Conservation (phyloP, 179 eudicot species). For the Corrigiola litoralis region DNA sequence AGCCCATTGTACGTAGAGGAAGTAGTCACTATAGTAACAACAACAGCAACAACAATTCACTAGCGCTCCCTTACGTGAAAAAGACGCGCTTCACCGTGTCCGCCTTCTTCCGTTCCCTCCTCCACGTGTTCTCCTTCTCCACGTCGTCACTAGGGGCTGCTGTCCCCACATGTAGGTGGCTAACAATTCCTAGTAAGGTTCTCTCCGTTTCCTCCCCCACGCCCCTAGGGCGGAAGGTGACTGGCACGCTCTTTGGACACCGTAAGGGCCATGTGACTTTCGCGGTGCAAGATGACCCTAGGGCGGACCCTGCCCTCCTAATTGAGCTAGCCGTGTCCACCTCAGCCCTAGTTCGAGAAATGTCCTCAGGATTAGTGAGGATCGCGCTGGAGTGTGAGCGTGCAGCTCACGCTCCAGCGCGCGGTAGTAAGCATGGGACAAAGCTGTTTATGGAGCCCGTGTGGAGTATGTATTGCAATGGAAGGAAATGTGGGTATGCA, state of each 20-base stretch:
- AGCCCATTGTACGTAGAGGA: neutral
- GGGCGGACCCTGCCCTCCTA: constrained; percentile 48
- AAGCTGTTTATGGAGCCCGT: constrained; percentile 47
- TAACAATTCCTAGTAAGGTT: constrained; percentile 21
- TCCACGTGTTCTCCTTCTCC: constrained; percentile 42
- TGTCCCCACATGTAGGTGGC: constrained; percentile 52
- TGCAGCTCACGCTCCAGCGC: constrained; percentile 7
- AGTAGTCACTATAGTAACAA: neutral
- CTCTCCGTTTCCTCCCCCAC: constrained; percentile 26
- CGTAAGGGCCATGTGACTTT: constrained; percentile 79
- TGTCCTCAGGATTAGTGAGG: constrained; percentile 79
- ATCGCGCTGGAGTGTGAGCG: constrained; percentile 73
- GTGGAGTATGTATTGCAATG: constrained; percentile 92
- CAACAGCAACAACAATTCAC: neutral
- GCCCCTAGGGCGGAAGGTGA: constrained; percentile 50
- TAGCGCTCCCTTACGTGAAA: constrained; percentile 14
- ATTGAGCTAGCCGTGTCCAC: constrained; percentile 65
- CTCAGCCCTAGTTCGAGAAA: constrained; percentile 52
- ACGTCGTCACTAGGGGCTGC: constrained; percentile 4
- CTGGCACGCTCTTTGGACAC: constrained; percentile 82
- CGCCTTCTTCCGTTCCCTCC: constrained; percentile 46
- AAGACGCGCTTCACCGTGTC: constrained; percentile 21
- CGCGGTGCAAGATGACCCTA: constrained; percentile 61
- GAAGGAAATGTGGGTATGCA: constrained; percentile 72
- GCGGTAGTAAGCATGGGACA: constrained; percentile 25